phyloP scores from a whole-genome alignment of 2,329 filamentous ascomycete genomes.

The Rutstroemia sp. region DNA sequence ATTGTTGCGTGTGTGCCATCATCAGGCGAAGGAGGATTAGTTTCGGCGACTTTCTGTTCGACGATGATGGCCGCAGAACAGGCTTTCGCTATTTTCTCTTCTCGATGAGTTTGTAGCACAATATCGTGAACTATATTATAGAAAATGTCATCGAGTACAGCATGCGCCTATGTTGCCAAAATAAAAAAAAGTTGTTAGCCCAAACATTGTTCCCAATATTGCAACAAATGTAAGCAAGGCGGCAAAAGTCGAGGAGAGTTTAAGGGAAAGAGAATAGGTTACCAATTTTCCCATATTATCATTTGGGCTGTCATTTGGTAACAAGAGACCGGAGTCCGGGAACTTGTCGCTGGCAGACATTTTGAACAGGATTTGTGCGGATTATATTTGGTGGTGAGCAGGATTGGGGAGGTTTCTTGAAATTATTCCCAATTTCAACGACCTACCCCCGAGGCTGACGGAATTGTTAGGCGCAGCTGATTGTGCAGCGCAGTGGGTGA shows the following conservation, averaged over 20 bases:
- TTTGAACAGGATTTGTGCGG: conserved; percentile 4
- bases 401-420: background rate
- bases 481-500: background rate
- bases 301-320: conserved; percentile 30
- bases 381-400: background rate
- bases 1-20: conserved; percentile 40
- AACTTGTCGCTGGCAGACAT: conserved; percentile 25
- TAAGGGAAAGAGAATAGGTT: conserved; percentile 28
- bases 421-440: background rate
- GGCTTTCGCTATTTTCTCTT: conserved; percentile 69
- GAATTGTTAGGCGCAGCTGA: background rate
- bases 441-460: background rate
- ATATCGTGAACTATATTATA: conserved; percentile 73
- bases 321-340: conserved; percentile 39
- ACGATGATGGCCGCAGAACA: conserved; percentile 56
- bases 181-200: conserved; percentile 13
- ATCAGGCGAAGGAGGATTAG: conserved; percentile 17
- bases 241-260: conserved; percentile 12
- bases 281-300: conserved; percentile 52
- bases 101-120: conserved; percentile 65
- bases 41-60: conserved; percentile 40
- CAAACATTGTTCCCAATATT: background rate
- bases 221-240: conserved; percentile 3
- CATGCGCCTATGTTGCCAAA: conserved; percentile 41
- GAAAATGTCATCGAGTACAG: conserved; percentile 66